phyloP scores from a whole-genome alignment of 495 filamentous ascomycete species.

The Aspergillus haitiensis region DNA sequence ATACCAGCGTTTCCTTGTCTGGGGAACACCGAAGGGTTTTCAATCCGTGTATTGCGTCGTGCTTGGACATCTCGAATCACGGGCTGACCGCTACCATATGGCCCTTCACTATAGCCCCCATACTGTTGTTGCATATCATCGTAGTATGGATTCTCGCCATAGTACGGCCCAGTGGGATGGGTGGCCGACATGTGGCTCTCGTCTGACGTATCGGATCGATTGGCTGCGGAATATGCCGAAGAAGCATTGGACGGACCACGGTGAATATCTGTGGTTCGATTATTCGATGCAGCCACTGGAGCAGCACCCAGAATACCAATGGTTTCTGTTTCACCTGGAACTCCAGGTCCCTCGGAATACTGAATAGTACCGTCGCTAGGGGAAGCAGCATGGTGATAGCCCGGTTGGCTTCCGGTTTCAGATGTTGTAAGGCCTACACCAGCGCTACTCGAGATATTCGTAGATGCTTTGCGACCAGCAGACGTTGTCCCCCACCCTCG shows the following conservation, averaged over 20 bases:
- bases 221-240: constrained; percentile 84
- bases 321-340: constrained; percentile 69
- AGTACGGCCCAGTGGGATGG: constrained; percentile 49
- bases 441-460: constrained; percentile 78
- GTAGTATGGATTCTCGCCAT: constrained; percentile 57
- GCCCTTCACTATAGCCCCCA: constrained; percentile 56
- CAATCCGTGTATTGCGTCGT: constrained; percentile 87
- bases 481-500: constrained; percentile 93
- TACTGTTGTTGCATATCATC: constrained; percentile 54
- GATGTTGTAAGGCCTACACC: constrained; percentile 71
- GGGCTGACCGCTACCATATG: constrained; percentile 62
- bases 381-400: constrained; percentile 60
- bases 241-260: constrained; percentile 95
- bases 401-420: constrained; percentile 58
- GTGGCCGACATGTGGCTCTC: constrained; percentile 60
- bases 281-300: constrained; percentile 60
- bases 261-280: constrained; percentile 66
- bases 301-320: constrained; percentile 71
- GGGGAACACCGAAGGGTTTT: constrained; percentile 81
- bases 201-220: constrained; percentile 80
- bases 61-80: constrained; percentile 94
- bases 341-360: constrained; percentile 66
- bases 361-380: constrained; percentile 65
- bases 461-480: constrained; percentile 79
- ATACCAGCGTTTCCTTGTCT: constrained; percentile 91